Evolutionary conservation across 2,329 filamentous ascomycete genomes (phyloP), one percentile per base, ranked within the genome.

Genomic region (Fusarium sp.): DNA sequence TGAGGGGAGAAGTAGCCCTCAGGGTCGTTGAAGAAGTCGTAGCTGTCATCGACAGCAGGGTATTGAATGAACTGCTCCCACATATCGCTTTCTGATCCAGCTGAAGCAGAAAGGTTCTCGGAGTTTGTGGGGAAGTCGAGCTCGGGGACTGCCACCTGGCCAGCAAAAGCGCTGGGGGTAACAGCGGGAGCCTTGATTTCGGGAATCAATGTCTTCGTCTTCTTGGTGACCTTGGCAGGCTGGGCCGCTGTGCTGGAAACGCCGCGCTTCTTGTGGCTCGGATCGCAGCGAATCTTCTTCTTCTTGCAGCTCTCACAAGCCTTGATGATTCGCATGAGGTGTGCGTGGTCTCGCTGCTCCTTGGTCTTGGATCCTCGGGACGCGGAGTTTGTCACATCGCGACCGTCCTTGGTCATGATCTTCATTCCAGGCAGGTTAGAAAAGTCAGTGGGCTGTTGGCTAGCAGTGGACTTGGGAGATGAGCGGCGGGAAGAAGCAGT

Each of bases 281-380:
- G 87, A 70, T 88, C 86, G 75, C 87, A 90, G 47, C 87, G 85
- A 42, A 87, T 83, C 85, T 91, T 91, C 84, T 90, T 91, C 76
- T 81, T 83, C 65, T 83, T 82, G 81, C 89, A 91, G 65, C 82
- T 81, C 45, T 89, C 86, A 76, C 89, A 91, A n/a, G 89, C 89
- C 80, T 90, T 90, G 77, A 90, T 87, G 75, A 89, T 88, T 64
- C 89, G 83, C 87, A 91, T 91, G 48, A 90, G 79, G 71, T 90
- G 88, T 8, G 89, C 89, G 74, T 90, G 89, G 56, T 90, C 88
- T 34, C 89, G 85, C 81, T 91, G 88, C 81, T 90, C 88, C 82
- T 89, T 89, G 55, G 89, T 89, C 81, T 90, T 91, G 77, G 85
- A 88, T 34, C 88, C 88, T 41, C 88, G 84, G 18, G 87, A 88